Conservation (phyloP, 1,284 basidiomycete genomes). For the Naganishia liquefaciens region DNA sequence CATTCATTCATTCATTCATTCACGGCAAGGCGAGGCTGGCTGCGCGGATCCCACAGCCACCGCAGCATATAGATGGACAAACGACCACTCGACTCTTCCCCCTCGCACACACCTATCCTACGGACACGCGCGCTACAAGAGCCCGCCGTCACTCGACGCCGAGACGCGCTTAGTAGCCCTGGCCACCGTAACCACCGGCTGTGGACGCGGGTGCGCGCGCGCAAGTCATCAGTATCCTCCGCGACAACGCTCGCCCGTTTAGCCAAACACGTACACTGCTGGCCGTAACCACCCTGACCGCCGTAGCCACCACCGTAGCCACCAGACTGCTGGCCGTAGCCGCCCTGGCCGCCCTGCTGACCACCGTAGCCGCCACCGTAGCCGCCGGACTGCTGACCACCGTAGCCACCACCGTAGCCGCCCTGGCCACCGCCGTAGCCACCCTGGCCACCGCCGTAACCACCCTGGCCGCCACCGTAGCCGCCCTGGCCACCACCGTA, state of each 20-base stretch:
- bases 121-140: not conserved
- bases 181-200: constrained; percentile 16
- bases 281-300: constrained; percentile 38
- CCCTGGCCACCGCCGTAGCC: constrained; percentile 28
- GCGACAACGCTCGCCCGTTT: too few species aligned
- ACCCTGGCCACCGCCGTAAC: constrained; percentile 27
- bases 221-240: too few species aligned
- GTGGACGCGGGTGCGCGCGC: too few species aligned
- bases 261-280: constrained; percentile 28
- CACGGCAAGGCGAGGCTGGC: constrained; percentile 19
- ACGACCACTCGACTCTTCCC: not conserved
- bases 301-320: constrained; percentile 19
- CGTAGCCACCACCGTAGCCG: constrained; percentile 25
- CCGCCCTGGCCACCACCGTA: constrained; percentile 49
- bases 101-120: not conserved
- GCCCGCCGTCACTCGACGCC: not conserved
- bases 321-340: constrained; percentile 36
- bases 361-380: constrained; percentile 18
- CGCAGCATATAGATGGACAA: constrained; percentile 17
- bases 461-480: constrained; percentile 41
- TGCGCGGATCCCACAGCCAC: too few species aligned
- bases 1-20: constrained; percentile 3
- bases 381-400: constrained; percentile 6
- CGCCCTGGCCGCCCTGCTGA: constrained; percentile 35
- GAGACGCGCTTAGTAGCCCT: constrained; percentile 20